These are phyloP conservation scores for Ephemerocybe angulata DNA, from an alignment of 768 basidiomycete species.

Conservation along the genomic window DNA sequence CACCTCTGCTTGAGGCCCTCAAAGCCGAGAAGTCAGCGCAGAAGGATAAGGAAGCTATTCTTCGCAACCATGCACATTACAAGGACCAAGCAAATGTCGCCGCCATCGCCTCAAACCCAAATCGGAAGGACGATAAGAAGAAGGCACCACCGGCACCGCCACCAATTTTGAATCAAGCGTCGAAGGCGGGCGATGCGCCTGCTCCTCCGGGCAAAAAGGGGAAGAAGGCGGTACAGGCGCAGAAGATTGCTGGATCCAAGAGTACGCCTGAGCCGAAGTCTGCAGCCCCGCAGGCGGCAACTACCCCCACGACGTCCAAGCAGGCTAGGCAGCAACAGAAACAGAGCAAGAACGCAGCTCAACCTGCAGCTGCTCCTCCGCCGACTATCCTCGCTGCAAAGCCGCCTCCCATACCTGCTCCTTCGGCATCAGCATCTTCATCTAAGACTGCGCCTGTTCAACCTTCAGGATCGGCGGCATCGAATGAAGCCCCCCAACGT, in stretches of 20 bases:
- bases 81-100: conserved; percentile 42
- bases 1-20: conserved; percentile 90
- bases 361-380: conserved; percentile 3
- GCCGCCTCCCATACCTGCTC: conserved; percentile 12
- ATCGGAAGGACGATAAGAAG: conserved; percentile 38
- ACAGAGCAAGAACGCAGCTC: background rate
- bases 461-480: too few relatives aligned
- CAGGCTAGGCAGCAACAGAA: background rate
- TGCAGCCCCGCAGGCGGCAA: conserved; percentile 11
- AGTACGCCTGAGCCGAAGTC: conserved; percentile 5
- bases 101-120: conserved; percentile 10
- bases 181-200: conserved; percentile 19
- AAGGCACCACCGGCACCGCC: conserved; percentile 15
- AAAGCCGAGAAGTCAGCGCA: conserved; percentile 75
- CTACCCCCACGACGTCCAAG: conserved; percentile 11
- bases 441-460: conserved; percentile 12
- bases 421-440: conserved; percentile 8
- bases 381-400: conserved; percentile 13
- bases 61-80: conserved; percentile 71
- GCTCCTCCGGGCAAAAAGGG: conserved; percentile 12
- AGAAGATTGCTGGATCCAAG: conserved; percentile 4
- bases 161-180: conserved; percentile 4
- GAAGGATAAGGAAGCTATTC: conserved; percentile 69
- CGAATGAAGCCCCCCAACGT: conserved; percentile 24
- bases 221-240: conserved; percentile 16